These are phyloP conservation scores for Malassezia cuniculi DNA, from an alignment of 1,284 basidiomycete species.

Conservation along the genomic window DNA sequence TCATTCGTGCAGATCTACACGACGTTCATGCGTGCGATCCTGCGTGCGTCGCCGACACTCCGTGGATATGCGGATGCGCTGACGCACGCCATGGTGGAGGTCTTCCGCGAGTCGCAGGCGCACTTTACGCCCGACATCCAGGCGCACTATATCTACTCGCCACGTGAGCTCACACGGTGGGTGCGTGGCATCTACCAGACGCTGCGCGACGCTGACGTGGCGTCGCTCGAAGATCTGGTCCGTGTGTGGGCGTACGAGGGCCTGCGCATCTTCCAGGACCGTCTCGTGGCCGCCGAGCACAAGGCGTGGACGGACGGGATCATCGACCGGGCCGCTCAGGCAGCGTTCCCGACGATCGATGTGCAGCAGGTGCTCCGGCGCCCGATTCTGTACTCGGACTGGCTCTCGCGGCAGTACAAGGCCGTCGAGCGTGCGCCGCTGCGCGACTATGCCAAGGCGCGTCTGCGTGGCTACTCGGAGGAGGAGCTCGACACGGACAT, in stretches of 20 bases:
- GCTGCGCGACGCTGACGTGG: conserved; percentile 73
- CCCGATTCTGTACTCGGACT: conserved; percentile 94
- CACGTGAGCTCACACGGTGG: conserved; percentile 97
- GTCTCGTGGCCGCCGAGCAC: conserved; percentile 56
- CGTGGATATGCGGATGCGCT: conserved; percentile 85
- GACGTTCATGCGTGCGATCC: conserved; percentile 89
- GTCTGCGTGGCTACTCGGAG: conserved; percentile 57
- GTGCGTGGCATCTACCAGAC: conserved; percentile 94
- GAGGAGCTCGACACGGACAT: conserved; percentile 88
- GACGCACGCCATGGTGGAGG: conserved; percentile 91
- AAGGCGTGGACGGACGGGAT: conserved; percentile 76
- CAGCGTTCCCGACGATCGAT: conserved; percentile 85
- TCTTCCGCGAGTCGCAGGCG: conserved; percentile 86
- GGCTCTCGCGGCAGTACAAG: conserved; percentile 96
- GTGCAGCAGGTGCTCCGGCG: conserved; percentile 59
- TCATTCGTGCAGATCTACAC: conserved; percentile 98
- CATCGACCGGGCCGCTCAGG: conserved; percentile 69
- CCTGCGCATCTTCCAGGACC: conserved; percentile 90
- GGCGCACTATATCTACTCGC: conserved; percentile 97
- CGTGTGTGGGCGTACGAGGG: conserved; percentile 98
- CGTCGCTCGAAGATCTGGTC: conserved; percentile 84
- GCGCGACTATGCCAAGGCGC: conserved; percentile 90
- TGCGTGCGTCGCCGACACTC: conserved; percentile 88
- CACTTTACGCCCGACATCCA: conserved; percentile 89
- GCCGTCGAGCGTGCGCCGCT: conserved; percentile 84